Evolutionary conservation across 768 basidiomycete genomes (phyloP), one percentile per base, ranked within the genome.

Genomic region (Pisolithus tinctorius): DNA sequence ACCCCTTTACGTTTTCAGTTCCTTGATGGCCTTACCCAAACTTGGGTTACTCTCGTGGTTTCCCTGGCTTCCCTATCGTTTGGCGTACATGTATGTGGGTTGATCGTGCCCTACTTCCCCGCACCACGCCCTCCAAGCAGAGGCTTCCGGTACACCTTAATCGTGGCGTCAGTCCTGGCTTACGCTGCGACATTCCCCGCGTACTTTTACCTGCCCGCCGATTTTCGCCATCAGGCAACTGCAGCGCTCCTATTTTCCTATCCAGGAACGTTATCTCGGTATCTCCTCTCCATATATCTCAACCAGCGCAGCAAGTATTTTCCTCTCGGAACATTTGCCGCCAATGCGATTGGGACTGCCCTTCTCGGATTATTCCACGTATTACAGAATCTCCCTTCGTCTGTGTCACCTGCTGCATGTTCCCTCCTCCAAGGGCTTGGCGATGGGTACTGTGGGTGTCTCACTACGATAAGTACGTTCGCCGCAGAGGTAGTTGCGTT

Each of bases 391-490:
- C 6, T 66, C 9, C 48, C 59, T 34, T 71, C 71, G 10, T 55
- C 64, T 31, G 54, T 68, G 23, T 78, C 84, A 1, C 63, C 68
- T 20, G 69, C 75, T 52, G 74, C 79, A 31, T 96, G 94, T 62
- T 74, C 79, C 25, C 72, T 91, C 17, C 67, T 97, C 39, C 85
- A 89, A 62, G 94, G 92, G 1, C 69, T 98, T 36, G 73, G 75
- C 23, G 92, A 97, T 63, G 96, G 96, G 6, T 97, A 92, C 63
- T 97, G 94, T 63, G 96, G 93, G 10, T 93, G 92, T 70, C 73
- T 98, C 58, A 94, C 87, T 1, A 99, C 96, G 1, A 79, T 99
- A 58, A 92, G 88, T 66, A 98, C 94, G 16, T 95, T 98, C 62
- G 86, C 83, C 1, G 84, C 84, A 8, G 96, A 99, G 64, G 64